phyloP scores from a whole-genome alignment of 2,329 filamentous ascomycete species.

The Corinectria fuckeliana region DNA sequence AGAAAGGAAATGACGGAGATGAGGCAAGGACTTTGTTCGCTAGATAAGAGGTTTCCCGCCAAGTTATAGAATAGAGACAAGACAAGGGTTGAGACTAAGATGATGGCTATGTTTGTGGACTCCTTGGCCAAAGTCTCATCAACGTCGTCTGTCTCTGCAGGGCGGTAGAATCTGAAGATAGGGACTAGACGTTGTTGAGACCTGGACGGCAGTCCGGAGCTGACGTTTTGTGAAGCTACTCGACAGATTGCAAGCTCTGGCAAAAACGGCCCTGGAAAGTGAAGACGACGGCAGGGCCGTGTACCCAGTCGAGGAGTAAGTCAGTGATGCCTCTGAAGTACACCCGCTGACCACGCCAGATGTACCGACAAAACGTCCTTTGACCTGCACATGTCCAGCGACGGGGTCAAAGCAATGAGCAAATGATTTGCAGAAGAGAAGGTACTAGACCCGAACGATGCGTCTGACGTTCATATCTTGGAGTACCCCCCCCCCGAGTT shows the following conservation, averaged over 20 bases:
- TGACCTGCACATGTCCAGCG: slow-evolving; percentile 34
- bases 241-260: neutral
- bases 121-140: too few relatives aligned
- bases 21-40: slow-evolving; percentile 41
- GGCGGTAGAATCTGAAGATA: too few relatives aligned
- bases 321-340: neutral
- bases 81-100: too few relatives aligned
- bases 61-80: slow-evolving; percentile 23
- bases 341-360: slow-evolving; percentile 12
- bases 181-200: too few relatives aligned
- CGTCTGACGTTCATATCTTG: slow-evolving; percentile 24
- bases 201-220: neutral
- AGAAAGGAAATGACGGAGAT: slow-evolving; percentile 42
- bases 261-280: neutral
- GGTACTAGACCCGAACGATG: slow-evolving; percentile 17
- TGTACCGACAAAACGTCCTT: slow-evolving; percentile 36
- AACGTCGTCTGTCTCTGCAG: too few relatives aligned
- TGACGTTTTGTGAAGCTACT: neutral
- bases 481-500: slow-evolving; percentile 31
- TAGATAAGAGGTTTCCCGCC: slow-evolving; percentile 27
- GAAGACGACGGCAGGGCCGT: slow-evolving; percentile 35
- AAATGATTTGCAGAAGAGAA: slow-evolving; percentile 28
- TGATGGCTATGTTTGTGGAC: too few relatives aligned
- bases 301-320: slow-evolving; percentile 38
- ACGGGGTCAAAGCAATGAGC: slow-evolving; percentile 27